Evolutionary conservation across 305 asterid species (phyloP).

Genomic region (Caryopteris hybrid): DNA sequence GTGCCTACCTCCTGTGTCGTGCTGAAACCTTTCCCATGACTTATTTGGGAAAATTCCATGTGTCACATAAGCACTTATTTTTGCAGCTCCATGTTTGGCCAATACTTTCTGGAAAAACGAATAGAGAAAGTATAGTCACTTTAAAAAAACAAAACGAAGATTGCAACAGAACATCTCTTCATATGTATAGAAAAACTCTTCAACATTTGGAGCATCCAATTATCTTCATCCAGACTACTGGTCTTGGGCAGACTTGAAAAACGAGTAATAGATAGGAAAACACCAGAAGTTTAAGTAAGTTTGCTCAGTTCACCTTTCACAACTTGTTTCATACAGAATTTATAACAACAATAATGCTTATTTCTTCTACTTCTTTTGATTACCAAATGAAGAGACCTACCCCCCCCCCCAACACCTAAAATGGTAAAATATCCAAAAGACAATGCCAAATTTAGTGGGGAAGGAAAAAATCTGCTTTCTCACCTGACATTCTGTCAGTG

Average conservation of each 20-base stretch:
- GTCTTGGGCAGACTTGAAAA: neutral
- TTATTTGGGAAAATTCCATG: constrained; percentile 92
- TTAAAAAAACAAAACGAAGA: neutral
- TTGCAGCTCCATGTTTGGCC: constrained; percentile 91
- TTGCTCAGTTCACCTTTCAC: neutral
- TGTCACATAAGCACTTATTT: constrained; percentile 90
- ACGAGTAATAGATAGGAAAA: neutral
- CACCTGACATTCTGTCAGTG: constrained; percentile 89
- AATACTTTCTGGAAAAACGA: constrained; percentile 72
- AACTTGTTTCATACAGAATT: neutral
- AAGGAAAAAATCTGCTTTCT: constrained; percentile 14
- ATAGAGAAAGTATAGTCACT: neutral
- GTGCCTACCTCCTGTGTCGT: constrained; percentile 64
- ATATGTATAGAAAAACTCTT: neutral
- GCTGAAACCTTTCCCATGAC: constrained; percentile 85
- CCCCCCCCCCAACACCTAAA: neutral
- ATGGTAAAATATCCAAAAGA: constrained; percentile 1
- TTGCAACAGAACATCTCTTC: neutral
- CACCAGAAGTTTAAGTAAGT: neutral
- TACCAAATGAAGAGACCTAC: neutral
- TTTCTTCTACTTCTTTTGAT: neutral
- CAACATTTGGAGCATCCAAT: too few relatives aligned
- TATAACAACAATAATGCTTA: neutral
- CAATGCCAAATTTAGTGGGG: neutral
- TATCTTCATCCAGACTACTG: neutral